Evolutionary conservation across 306 rosid genomes (phyloP).

Genomic region (Pachyrhizus erosus): DNA sequence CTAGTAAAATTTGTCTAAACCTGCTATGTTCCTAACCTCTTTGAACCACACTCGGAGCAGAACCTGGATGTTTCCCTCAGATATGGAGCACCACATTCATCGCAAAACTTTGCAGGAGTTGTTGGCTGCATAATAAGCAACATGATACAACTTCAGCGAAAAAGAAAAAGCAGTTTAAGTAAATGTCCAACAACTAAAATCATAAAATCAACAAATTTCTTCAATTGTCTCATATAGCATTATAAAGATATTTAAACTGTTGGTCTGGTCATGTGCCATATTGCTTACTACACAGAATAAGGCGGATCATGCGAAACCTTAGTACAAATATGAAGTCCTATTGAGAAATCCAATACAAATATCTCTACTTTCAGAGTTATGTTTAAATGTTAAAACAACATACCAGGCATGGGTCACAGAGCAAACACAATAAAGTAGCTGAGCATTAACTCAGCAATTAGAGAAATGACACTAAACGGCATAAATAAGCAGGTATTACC

Average conservation of each 20-base stretch:
- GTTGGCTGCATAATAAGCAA: conserved; percentile 66
- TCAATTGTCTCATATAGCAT: conserved; percentile 18
- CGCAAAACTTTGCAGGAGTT: conserved; percentile 87
- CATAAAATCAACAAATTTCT: neutral
- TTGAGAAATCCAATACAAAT: conserved; percentile 19
- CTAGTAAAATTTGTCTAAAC: conserved; percentile 1
- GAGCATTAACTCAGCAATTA: conserved; percentile 24
- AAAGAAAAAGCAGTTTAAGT: neutral
- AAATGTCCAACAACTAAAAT: conserved; percentile 29
- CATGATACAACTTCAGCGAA: conserved; percentile 19
- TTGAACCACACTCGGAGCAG: conserved; percentile 92
- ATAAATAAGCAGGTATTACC: neutral
- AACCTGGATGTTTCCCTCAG: conserved; percentile 91
- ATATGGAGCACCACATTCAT: conserved; percentile 90
- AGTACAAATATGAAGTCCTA: neutral
- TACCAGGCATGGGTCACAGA: neutral
- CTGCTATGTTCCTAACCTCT: conserved; percentile 76
- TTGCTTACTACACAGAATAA: neutral
- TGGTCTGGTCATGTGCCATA: neutral
- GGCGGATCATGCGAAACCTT: neutral
- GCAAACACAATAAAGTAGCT: conserved; percentile 15
- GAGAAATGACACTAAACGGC: conserved; percentile 17
- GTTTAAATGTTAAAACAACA: conserved; percentile 27
- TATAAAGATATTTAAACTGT: neutral
- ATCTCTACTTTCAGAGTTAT: conserved; percentile 17